Conservation (phyloP, 352 stramenopile genomes). For the Pythium periplocum region DNA sequence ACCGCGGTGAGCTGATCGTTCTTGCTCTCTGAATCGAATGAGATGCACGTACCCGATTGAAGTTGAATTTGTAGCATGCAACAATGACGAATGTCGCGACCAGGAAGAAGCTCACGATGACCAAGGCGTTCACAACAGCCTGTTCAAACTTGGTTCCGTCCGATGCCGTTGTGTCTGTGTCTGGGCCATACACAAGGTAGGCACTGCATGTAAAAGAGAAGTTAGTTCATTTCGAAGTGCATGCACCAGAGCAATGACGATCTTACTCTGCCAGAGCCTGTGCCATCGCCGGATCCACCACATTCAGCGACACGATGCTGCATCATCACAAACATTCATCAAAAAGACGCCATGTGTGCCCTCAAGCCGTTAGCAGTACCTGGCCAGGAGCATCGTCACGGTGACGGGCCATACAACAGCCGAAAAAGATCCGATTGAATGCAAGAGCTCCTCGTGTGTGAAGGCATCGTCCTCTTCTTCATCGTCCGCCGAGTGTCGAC, state of each 20-base stretch:
- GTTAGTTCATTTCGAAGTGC: too few species aligned
- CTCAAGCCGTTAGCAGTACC: slow-evolving; percentile 19
- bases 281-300: slow-evolving; percentile 72
- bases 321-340: background rate
- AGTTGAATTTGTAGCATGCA: slow-evolving; percentile 89
- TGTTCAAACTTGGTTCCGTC: slow-evolving; percentile 66
- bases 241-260: too few species aligned
- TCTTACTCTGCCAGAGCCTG: slow-evolving; percentile 66
- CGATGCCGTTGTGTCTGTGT: slow-evolving; percentile 42
- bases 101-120: slow-evolving; percentile 88
- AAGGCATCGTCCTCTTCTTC: slow-evolving; percentile 38
- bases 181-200: slow-evolving; percentile 74
- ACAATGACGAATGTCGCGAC: slow-evolving; percentile 89
- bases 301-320: slow-evolving; percentile 78
- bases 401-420: slow-evolving; percentile 77
- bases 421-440: slow-evolving; percentile 83
- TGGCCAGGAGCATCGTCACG: slow-evolving; percentile 77
- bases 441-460: slow-evolving; percentile 77
- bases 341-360: background rate
- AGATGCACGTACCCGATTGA: slow-evolving; percentile 46
- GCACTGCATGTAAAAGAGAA: slow-evolving; percentile 28
- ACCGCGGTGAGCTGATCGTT: background rate
- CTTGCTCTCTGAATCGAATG: background rate
- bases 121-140: slow-evolving; percentile 83
- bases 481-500: background rate